Conservation (phyloP, 306 rosid genomes). For the Rosa rugosa region DNA sequence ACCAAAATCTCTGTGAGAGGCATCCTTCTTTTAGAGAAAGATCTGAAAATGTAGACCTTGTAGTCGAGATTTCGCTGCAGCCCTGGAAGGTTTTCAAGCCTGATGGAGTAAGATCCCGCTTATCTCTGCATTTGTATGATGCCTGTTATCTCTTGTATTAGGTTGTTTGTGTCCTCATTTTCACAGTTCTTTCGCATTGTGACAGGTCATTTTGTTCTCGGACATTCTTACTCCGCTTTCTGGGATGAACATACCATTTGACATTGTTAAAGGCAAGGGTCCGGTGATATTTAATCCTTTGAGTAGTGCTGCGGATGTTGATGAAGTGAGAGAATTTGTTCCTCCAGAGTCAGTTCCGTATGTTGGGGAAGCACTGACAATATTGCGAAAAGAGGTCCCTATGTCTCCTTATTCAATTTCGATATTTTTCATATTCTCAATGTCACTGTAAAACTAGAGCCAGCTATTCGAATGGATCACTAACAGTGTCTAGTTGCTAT, state of each 20-base stretch:
- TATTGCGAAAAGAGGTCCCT: conserved; percentile 82
- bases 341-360: conserved; percentile 97
- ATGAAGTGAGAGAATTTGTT: conserved; percentile 76
- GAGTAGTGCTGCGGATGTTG: conserved; percentile 59
- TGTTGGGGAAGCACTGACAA: conserved; percentile 86
- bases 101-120: conserved; percentile 71
- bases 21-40: conserved; percentile 95
- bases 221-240: conserved; percentile 98
- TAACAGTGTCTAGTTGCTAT: not conserved
- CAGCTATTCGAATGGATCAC: not conserved
- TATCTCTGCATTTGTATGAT: not conserved
- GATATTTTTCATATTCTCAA: not conserved
- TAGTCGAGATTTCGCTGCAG: conserved; percentile 88
- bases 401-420: conserved; percentile 20
- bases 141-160: conserved; percentile 9
- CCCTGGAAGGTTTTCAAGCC: conserved; percentile 97
- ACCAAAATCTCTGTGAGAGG: conserved; percentile 83
- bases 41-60: conserved; percentile 93
- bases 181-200: conserved; percentile 10
- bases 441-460: not conserved
- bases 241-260: conserved; percentile 97
- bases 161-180: conserved; percentile 20
- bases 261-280: conserved; percentile 96
- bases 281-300: conserved; percentile 83
- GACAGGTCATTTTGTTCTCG: conserved; percentile 91